These are phyloP conservation scores for Gaultheria prostrata DNA, from an alignment of 148 eudicot species.

Conservation along the genomic window DNA sequence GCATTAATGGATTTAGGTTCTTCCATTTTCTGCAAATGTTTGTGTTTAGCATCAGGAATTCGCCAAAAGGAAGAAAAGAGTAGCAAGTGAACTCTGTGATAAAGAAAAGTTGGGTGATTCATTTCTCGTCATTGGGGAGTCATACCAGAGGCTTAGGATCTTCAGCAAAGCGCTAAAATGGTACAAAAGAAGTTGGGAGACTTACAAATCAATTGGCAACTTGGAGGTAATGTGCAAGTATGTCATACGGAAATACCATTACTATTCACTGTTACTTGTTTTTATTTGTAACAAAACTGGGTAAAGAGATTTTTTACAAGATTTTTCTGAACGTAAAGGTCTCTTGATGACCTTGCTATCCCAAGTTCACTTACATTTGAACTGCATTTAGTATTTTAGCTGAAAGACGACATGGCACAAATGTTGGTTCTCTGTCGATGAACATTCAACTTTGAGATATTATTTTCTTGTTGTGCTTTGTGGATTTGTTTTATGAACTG, in stretches of 20 bases:
- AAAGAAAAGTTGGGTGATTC: slow-evolving; percentile 88
- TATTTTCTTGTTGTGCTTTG: background rate
- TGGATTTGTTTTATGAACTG: slow-evolving; percentile 21
- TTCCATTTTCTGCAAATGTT: background rate
- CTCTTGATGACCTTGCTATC: background rate
- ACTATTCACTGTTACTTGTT: background rate
- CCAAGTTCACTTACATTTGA: background rate
- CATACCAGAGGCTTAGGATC: slow-evolving; percentile 76
- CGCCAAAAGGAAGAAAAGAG: slow-evolving; percentile 70
- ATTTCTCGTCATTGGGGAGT: slow-evolving; percentile 72
- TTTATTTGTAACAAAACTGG: background rate
- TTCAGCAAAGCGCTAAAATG: slow-evolving; percentile 77
- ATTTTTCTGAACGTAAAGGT: background rate
- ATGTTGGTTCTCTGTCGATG: background rate
- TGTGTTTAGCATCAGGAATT: slow-evolving; percentile 53
- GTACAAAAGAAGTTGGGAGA: slow-evolving; percentile 73
- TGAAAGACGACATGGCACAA: background rate
- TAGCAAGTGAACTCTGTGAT: slow-evolving; percentile 73
- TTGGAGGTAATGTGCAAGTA: slow-evolving; percentile 58
- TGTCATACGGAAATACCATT: background rate
- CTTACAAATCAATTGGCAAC: slow-evolving; percentile 55
- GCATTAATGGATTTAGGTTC: background rate
- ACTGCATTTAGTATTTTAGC: slow-evolving; percentile 1
- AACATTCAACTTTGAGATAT: background rate
- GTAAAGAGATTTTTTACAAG: background rate